Base-by-base conservation (phyloP, 768 basidiomycete species). In the Phanerodontia chrysosporium region DNA sequence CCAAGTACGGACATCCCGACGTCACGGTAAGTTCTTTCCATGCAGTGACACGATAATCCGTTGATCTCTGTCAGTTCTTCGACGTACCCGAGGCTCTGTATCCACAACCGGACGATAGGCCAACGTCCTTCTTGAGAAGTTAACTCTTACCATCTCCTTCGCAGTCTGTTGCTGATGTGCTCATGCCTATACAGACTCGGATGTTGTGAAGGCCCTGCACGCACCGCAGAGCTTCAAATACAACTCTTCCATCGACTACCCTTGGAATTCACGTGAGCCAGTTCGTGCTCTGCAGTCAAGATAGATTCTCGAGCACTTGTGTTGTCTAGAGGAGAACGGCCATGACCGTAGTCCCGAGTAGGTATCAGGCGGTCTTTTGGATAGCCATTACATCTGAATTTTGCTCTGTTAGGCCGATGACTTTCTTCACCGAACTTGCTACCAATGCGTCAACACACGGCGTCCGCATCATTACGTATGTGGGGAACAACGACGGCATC, bases 401-500 rank as follows among this genome's bases (percentile, higher is more conserved):
- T n/a, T 12, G 1, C 10, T 16, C 2, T 51, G 30, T n/a, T 46
- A 86, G 85, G 64, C 80, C 87, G 9, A 85, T 85, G 75, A 76
- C 73, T 25, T 87, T 87, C 70, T 74, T 89, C 27, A 76, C 79
- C 1, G 85, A 85, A 36, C 76, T 89, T 24, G 85, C 87, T 4
- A 78, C 83, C 8, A 89, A 89, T 60, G 81, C 83, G 25, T 80
- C 84, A 0, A 75, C 74, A 0, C 76, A 78, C 6, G 70, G 75
- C 32, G 72, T 90, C 29, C 74, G 75, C 2, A 72, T 88, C 28
- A 72, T 88, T 14, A 70, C 87, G 28, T 88, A 75, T 67, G 86
- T 85, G 25, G 88, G 83, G n/a, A 89, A 89, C 65, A 83, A 87
- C 64, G 88, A 90, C 69, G 72, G 81, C 7, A 79, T 88, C 35